Evolutionary conservation across 2,329 filamentous ascomycete genomes (phyloP).

Genomic region (Talaromyces sp.): DNA sequence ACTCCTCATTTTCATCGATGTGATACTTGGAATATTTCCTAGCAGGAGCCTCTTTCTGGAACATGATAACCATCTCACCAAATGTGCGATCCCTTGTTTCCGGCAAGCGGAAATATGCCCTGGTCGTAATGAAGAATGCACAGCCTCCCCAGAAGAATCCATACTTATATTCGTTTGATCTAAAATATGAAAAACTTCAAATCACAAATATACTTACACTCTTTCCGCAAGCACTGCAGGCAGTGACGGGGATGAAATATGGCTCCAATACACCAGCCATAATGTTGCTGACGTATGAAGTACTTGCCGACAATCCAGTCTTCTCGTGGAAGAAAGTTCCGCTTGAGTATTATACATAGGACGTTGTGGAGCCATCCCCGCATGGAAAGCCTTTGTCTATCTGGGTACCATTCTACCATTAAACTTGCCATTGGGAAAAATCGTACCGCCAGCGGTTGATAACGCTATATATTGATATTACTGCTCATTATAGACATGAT

Average conservation of each 20-base stretch:
- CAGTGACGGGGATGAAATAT: no score
- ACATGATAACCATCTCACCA: not conserved
- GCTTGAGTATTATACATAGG: not conserved
- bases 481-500: not conserved
- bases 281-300: no score
- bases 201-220: not conserved
- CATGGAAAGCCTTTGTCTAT: not conserved
- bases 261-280: no score
- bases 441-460: not conserved
- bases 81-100: not conserved
- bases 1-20: not conserved
- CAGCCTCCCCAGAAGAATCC: not conserved
- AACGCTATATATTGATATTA: not conserved
- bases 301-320: no score
- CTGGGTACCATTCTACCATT: not conserved
- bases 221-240: not conserved
- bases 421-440: not conserved
- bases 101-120: not conserved
- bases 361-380: not conserved
- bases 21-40: not conserved
- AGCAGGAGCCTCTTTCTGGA: not conserved
- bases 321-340: no score
- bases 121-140: not conserved
- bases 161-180: not conserved
- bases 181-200: no score